phyloP scores from a whole-genome alignment of 192 early-diverging fungal genomes.

The Tieghemiomyces parasiticus region DNA sequence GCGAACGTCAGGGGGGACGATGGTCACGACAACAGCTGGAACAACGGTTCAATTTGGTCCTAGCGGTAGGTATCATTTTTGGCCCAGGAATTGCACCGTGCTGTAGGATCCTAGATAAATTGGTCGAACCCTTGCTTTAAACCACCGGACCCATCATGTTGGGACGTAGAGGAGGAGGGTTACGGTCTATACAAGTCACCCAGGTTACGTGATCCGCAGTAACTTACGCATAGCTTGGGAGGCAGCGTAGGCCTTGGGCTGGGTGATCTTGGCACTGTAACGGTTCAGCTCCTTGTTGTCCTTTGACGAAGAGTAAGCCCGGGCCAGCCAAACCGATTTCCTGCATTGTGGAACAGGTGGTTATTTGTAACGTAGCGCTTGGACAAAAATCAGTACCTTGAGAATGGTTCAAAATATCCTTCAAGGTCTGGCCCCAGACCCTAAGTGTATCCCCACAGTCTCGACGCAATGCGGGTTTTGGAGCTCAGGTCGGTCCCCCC shows the following conservation, averaged over 20 bases:
- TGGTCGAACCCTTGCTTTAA: too few relatives aligned
- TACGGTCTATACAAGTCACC: not conserved
- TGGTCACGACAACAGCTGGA: too few relatives aligned
- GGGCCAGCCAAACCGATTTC: too few relatives aligned
- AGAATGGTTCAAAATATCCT: too few relatives aligned
- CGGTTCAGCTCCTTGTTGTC: constrained; percentile 47
- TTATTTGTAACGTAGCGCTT: too few relatives aligned
- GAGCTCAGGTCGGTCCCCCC: too few relatives aligned
- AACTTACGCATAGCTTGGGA: constrained; percentile 91
- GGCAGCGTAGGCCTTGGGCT: constrained; percentile 87
- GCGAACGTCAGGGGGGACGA: too few relatives aligned
- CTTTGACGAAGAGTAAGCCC: constrained; percentile 14
- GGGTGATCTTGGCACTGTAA: constrained; percentile 75
- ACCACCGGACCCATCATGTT: not conserved
- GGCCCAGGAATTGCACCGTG: not conserved
- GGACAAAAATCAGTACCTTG: too few relatives aligned
- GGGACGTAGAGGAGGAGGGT: not conserved
- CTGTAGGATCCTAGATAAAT: not conserved
- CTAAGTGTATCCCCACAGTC: too few relatives aligned
- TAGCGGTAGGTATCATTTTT: not conserved
- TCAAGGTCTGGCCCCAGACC: too few relatives aligned
- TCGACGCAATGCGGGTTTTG: too few relatives aligned
- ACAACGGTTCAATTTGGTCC: not conserved
- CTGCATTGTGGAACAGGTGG: too few relatives aligned
- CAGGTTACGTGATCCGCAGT: not conserved